Base-by-base conservation (phyloP, 1,139 yeast genomes). In the Lodderomyces orthopsilosis region DNA sequence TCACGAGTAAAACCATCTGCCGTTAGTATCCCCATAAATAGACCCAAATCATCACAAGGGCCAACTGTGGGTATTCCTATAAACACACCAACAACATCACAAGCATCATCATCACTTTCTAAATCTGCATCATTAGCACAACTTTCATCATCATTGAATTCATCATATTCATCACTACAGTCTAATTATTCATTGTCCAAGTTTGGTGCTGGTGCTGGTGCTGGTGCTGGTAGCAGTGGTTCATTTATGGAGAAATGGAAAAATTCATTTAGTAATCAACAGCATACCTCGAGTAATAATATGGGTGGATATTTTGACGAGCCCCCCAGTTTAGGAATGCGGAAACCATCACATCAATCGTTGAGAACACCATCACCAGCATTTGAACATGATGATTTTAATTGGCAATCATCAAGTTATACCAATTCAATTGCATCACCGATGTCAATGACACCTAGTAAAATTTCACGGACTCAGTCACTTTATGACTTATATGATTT, bases 191-290 rank as follows among this genome's bases (percentile, higher is more conserved):
- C 47, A 13, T 19, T 38, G 13, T 38, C 42, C 2, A 43, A 43
- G 24, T 33, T 36, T 21, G 46, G 19, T 8, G 32, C 32, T n/a
- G 32, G 32, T 8, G 32, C 7, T n/a, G 32, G 32, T n/a, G n/a
- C 32, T 27, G 13, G 28, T 24, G 28, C 12, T 6, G 32, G 32
- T 5, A 17, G 34, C 7, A 22, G 28, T 14, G 71, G 74, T 19
- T 70, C 76, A 43, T 71, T 72, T 47, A 52, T 72, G 54, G 78
- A 73, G n/a, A 72, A 69, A 50, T 73, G 78, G 77, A 67, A 63
- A 49, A 63, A 57, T 41, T 63, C 72, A 1, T 58, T 67, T 41
- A 59, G 57, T 10, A 48, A 50, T 38, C 32, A 33, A 21, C 35
- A 24, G 34, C 26, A 42, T 14, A 24, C 41, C 15, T 32, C 39